Conservation (phyloP, 2,329 filamentous ascomycete genomes). For the Cyphellophora europaea region DNA sequence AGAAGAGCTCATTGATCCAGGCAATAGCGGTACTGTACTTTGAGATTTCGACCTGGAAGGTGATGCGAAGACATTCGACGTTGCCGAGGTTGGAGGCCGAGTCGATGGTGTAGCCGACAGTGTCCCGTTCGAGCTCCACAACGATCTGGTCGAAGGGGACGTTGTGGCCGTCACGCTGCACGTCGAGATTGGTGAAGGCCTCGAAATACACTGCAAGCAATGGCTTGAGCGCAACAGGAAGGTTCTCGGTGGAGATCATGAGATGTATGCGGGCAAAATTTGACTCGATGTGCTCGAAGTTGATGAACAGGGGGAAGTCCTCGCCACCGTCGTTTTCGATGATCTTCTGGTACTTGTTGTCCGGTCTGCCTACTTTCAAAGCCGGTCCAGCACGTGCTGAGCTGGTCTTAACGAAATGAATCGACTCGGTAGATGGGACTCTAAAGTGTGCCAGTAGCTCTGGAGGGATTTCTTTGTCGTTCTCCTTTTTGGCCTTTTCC, state of each 20-base stretch:
- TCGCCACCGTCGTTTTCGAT: slow-evolving; percentile 58
- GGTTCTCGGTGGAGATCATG: slow-evolving; percentile 65
- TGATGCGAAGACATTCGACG: slow-evolving; percentile 69
- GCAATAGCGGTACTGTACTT: slow-evolving; percentile 75
- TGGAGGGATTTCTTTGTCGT: slow-evolving; percentile 75
- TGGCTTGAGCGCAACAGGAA: slow-evolving; percentile 77
- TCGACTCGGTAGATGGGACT: slow-evolving; percentile 78
- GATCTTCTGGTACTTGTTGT: slow-evolving; percentile 63
- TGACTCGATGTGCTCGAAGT: slow-evolving; percentile 89
- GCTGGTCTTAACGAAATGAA: slow-evolving; percentile 84
- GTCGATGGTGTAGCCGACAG: slow-evolving; percentile 70
- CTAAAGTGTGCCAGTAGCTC: slow-evolving; percentile 72
- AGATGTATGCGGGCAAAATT: slow-evolving; percentile 84
- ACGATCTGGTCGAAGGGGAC: slow-evolving; percentile 89
- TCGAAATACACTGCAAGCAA: slow-evolving; percentile 75
- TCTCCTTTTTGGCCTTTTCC: slow-evolving; percentile 75
- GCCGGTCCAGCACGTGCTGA: slow-evolving; percentile 78
- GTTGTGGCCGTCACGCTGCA: slow-evolving; percentile 63
- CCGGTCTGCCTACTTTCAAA: slow-evolving; percentile 55
- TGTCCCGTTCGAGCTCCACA: slow-evolving; percentile 82
- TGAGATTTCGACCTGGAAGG: slow-evolving; percentile 76
- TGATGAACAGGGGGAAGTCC: slow-evolving; percentile 73
- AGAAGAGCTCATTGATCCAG: slow-evolving; percentile 80
- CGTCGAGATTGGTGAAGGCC: slow-evolving; percentile 90
- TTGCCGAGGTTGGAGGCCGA: slow-evolving; percentile 62